Evolutionary conservation across 75 land plant genomes (phyloP), one percentile per base, ranked within the genome.

Genomic region (Ceratopteris richardii): DNA sequence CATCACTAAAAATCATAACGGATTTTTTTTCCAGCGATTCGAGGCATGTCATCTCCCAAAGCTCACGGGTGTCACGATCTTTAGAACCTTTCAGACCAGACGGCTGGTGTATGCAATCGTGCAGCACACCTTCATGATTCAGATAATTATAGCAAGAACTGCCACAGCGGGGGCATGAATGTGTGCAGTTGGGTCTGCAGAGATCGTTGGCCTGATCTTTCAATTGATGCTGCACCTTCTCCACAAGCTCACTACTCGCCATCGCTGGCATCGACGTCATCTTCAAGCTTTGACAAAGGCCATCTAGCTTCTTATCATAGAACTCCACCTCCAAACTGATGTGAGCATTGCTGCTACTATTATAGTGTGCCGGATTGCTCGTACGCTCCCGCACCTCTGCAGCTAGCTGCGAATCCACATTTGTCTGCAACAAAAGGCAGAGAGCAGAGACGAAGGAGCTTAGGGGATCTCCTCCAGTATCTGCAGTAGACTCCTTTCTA

Each of bases 101-200:
- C 42, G 42, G 42, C 14, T 40, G 42, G 42, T 40, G 42, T 40
- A 40, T 40, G 42, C 42, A 40, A 40, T 40, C 42, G 42, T 40
- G 42, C 42, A 10, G 9, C 42, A 40, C 42, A 40, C 42, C 42
- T 40, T 40, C 14, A 14, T 40, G 42, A 40, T 40, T 14, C 42
- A 40, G 42, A 9, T 10, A 14, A 14, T 14, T 9, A 40, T 40
- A 40, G 14, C 42, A 40, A 40, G 42, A 40, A 40, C 42, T 40
- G 42, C 42, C 42, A 40, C 42, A 40, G 42, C 9, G 14, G 9
- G 42, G 42, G 42, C 42, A 40, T 14, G 42, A 9, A 40, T 40
- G 42, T 14, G 42, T 40, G 42, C 42, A 40, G 9, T 9, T 40
- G 42, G 14, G 42, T 14, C 14, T 40, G 42, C 42, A 40, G 42